Base-by-base conservation (phyloP, 1,284 basidiomycete species). In the Termitomyces sp. region DNA sequence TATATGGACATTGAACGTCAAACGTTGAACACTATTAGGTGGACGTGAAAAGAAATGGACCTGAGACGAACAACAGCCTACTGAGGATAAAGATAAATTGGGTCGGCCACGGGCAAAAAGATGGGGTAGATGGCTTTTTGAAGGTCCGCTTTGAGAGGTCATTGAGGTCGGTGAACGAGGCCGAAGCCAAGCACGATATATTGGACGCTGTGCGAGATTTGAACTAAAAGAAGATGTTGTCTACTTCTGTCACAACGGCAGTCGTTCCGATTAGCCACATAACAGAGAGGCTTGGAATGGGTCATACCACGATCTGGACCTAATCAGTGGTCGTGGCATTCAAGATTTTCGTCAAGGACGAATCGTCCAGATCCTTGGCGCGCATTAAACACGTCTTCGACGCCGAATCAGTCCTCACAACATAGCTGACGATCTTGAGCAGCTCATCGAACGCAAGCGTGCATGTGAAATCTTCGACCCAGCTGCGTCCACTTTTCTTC, bases 381-480 rank as follows among this genome's bases (percentile, higher is more conserved):
- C 67, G 65, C 73, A 76, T 73, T 35, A 75, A 67, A 50, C 75
- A 77, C 9, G 74, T 76, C 46, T 61, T 64, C 6, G 65, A 63
- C 8, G 60, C 59, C 9, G 70, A 72, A 24, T 68, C 65, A 9
- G 75, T 76, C 42, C 62, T 59, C 11, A 76, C 62, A 18, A 68
- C 57, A 56, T 76, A 71, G 43, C 59, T 67, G 39, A 64, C 58
- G 18, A 77, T 72, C 56, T 73, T 74, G 55, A 68, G 55, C 16
- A 60, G 46, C 28, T 76, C 74, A 56, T 77, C 74, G 50, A 66
- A 76, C 7, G 66, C 66, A 26, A 77, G 61, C 0, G 67, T 71
- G 63, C 73, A 75, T n/a, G 62, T 68, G 53, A 76, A 73, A 41
- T 75, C 72, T 51, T 77, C 75, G 14, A 55, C 63, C 70, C 71